Base-by-base conservation (phyloP, 208 protist species). In the Wallacemonas sp. region DNA sequence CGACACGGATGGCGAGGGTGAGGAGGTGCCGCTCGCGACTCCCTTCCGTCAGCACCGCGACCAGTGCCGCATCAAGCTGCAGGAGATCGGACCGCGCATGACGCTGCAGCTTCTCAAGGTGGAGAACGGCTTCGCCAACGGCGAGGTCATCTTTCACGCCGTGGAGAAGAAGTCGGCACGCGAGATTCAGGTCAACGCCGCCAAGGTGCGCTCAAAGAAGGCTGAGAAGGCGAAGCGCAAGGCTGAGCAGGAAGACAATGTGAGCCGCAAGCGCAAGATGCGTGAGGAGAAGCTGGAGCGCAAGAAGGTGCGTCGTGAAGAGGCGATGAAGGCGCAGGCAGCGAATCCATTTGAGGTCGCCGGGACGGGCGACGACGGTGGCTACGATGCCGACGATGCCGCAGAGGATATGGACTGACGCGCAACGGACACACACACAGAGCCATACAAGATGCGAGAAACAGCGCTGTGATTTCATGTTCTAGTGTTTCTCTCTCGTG, bases 21-120 rank as follows among this genome's bases (percentile, higher is more conserved):
- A 96, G 74, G 92, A 96, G 66, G 90, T 97, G 43, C 82, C 87
- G 21, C 81, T 97, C 11, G 82, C 75, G 11, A 80, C 90, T 71
- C 90, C 87, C 11, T 96, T 96, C 70, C 85, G 90, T 27, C 84
- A 94, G 61, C 88, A 95, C 72, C 74, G 78, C 39, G 87, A 90
- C 32, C 85, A 95, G 82, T 95, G 89, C 77, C 88, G 89, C 65
- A 87, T 97, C 54, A 96, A 97, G 65, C 83, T 97, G 33, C 81
- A 88, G 61, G 90, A 97, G 78, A 94, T 97, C 48, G 93, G 93
- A 0, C 93, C 93, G 1, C 88, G 93, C 56, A 90, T 97, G 78
- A 95, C 93, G 36, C 72, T 97, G 60, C 83, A 89, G 76, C 80
- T 97, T 1, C 74, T 83, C 56, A 96, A 95, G 72, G 88, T 97